Conservation (phyloP, 306 rosid genomes). For the Trifolium pratense region DNA sequence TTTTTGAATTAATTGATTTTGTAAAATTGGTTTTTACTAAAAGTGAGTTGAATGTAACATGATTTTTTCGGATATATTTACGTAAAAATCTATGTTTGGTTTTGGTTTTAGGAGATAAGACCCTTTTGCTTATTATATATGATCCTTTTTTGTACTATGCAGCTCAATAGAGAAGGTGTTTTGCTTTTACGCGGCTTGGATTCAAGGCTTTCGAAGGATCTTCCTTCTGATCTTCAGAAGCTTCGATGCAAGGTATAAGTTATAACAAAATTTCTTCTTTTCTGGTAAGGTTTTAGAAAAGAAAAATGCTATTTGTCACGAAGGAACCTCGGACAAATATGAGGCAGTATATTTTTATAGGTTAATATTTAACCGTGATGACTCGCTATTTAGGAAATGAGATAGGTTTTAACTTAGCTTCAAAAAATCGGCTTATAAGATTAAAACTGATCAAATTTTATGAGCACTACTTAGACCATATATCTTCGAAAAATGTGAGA, state of each 20-base stretch:
- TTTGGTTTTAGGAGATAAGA: no score
- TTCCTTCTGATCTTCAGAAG: slow-evolving; percentile 97
- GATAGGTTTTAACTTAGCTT: neutral
- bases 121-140: slow-evolving; percentile 8
- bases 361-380: neutral
- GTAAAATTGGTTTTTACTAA: no score
- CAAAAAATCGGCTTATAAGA: neutral
- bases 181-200: slow-evolving; percentile 88
- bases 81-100: no score
- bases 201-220: slow-evolving; percentile 88
- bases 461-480: neutral
- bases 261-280: slow-evolving; percentile 28
- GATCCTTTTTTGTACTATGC: slow-evolving; percentile 41
- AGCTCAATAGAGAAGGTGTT: slow-evolving; percentile 94
- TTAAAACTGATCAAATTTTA: neutral
- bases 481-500: no score
- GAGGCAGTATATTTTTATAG: neutral
- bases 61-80: no score
- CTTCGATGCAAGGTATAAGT: slow-evolving; percentile 99
- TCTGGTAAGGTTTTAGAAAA: neutral
- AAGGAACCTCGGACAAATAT: neutral
- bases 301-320: neutral
- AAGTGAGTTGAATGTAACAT: no score
- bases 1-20: no score
- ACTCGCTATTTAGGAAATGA: neutral